Evolutionary conservation across 2,329 filamentous ascomycete genomes (phyloP), one percentile per base, ranked within the genome.

Genomic region (Orbilia oligospora): DNA sequence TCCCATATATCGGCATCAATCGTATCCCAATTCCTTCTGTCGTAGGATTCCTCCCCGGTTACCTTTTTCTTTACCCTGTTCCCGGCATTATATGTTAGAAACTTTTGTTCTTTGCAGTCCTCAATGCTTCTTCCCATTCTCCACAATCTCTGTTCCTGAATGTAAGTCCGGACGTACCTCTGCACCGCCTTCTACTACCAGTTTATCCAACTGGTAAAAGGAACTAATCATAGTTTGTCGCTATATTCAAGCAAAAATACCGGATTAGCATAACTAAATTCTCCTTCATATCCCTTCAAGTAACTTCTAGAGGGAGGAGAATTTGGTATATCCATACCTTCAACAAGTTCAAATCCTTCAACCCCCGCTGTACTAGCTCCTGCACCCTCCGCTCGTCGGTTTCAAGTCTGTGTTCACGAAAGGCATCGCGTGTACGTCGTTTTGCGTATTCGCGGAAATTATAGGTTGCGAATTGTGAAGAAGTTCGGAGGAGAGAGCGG

Each of bases 361-460:
- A 84, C 0, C 94, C 96, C 83, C 93, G 92, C 85, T 97, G 93
- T 82, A 98, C 88, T 82, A 97, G 86, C 85, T 97, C 94, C 85
- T 98, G 94, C 84, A 97, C 88, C 86, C 88, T 88, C 80, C 93
- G 88, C 81, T 90, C 88, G 83, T 97, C 96, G 55, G 89, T 86
- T 82, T 93, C 91, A 71, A 85, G 84, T 85, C 90, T 88, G 85
- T 97, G 89, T 84, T 97, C 93, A 82, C 92, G 89, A 85, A 98
- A 99, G 3, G 93, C 91, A 87, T 98, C 96, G 84, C 89, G 89
- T 84, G 96, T 97, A 85, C 95, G 90, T 83, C 96, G 91, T 85
- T 91, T 92, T 68, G 96, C 94, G 85, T 99, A 99, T 85, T 97
- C 95, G 86, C 96, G 90, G 88, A 97, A 99, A 86, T 98, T 99